A percentile compares a stretch with the other conserved stretches of the same genome.
phyloP scores from a whole-genome alignment of 2,329 filamentous ascomycete genomes.

The Tolypocladium paradoxum region DNA sequence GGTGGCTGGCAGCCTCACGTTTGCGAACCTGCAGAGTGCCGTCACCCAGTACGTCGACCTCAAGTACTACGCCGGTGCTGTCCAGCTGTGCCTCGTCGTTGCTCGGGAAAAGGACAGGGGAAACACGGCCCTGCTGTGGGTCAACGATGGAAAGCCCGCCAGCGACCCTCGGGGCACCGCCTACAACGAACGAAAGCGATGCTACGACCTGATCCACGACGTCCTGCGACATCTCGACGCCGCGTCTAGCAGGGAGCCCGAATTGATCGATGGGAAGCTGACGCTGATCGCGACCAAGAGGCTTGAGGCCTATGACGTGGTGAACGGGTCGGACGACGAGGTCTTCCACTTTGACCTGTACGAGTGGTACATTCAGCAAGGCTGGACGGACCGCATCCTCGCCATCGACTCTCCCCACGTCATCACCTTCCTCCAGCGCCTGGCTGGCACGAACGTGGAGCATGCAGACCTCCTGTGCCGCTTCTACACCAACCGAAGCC shows the following conservation, averaged over 20 bases:
- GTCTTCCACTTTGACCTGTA: conserved; percentile 96
- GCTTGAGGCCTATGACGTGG: conserved; percentile 80
- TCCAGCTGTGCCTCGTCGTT: conserved; percentile 74
- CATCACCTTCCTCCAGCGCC: conserved; percentile 71
- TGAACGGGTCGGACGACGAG: conserved; percentile 79
- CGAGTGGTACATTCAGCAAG: conserved; percentile 86
- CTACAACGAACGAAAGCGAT: conserved; percentile 62
- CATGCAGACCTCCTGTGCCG: conserved; percentile 88
- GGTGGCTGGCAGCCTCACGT: conserved; percentile 73
- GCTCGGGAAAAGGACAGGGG: conserved; percentile 79
- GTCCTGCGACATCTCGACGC: conserved; percentile 69
- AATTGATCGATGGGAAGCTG: conserved; percentile 65
- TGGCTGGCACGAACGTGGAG: conserved; percentile 58
- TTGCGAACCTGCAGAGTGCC: conserved; percentile 68
- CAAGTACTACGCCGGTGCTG: conserved; percentile 88
- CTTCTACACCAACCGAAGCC: conserved; percentile 76
- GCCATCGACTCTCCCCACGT: conserved; percentile 78
- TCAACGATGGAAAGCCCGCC: conserved; percentile 69
- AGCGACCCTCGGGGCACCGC: conserved; percentile 57
- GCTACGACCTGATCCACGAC: conserved; percentile 81
- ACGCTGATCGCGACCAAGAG: conserved; percentile 69
- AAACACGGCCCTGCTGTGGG: conserved; percentile 74
- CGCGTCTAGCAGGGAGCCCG: conserved; percentile 56
- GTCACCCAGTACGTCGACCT: conserved; percentile 70
- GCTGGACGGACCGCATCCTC: conserved; percentile 76